These are phyloP conservation scores for Protomyces inundatus DNA, from an alignment of 1,139 yeast genomes.

Conservation along the genomic window DNA sequence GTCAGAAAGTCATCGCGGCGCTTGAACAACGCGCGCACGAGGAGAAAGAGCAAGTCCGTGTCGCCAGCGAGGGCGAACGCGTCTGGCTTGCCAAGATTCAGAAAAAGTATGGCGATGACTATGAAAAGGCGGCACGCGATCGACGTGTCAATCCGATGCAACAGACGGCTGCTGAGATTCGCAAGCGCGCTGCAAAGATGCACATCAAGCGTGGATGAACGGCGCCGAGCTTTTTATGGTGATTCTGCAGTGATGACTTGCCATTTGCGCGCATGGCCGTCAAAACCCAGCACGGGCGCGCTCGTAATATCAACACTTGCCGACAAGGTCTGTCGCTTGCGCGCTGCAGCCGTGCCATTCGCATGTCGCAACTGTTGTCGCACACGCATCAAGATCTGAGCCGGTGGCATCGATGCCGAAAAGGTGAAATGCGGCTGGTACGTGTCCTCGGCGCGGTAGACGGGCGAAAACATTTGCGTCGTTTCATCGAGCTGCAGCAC, in stretches of 20 bases:
- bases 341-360: neutral
- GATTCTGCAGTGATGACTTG: neutral
- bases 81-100: constrained; percentile 65
- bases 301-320: neutral
- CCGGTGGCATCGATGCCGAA: neutral
- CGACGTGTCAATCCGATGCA: constrained; percentile 37
- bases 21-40: constrained; percentile 63
- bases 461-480: neutral
- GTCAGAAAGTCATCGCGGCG: constrained; percentile 55
- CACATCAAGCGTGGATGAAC: neutral
- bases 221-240: too few species aligned
- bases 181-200: constrained; percentile 14
- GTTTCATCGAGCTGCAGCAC: neutral
- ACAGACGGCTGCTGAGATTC: constrained; percentile 27
- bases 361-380: neutral
- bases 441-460: neutral
- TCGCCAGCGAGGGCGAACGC: constrained; percentile 64
- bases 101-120: constrained; percentile 81
- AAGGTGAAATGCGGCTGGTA: neutral
- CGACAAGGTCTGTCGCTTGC: neutral
- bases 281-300: neutral
- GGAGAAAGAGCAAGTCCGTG: constrained; percentile 45
- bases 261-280: neutral
- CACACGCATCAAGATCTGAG: neutral
- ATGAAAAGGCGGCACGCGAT: constrained; percentile 88